Evolutionary conservation across 495 filamentous ascomycete species (phyloP), one percentile per base, ranked within the genome.

Genomic region (Lindgomyces ingoldianus): DNA sequence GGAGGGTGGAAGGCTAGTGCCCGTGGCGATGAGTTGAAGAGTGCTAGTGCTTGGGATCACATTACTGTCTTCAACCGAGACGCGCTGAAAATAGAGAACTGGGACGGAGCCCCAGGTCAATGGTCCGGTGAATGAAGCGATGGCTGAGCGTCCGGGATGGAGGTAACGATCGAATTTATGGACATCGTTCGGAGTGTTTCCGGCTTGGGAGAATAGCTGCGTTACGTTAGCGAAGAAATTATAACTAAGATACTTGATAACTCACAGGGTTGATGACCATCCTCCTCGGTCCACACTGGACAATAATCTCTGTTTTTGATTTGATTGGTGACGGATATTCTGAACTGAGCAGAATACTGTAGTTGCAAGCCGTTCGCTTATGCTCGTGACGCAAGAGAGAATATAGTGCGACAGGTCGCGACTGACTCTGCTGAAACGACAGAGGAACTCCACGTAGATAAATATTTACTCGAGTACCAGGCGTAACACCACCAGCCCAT

Each of bases 81-180:
- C 16, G 0, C 76, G 79, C 74, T 88, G 87, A 82, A 93, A 97
- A 78, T 93, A 95, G 3, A 98, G 84, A 0, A 87, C 82, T 0
- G 94, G 94, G 9, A 96, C 90, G 21, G 87, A 84, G 27, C 94
- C 95, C 93, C 93, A 98, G 19, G 87, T 94, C 16, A 98, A 76
- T 2, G 95, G 94, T 0, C 87, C 93, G 64, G 93, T 87, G 76
- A 96, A 96, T 9, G 89, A 88, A 6, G 93, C 95, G 45, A 97
- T 85, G n/a, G 89, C 90, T 12, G 90, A 93, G 71, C 90, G 86
- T 3, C 93, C 92, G 0, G 94, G 93, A 72, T 96, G 90, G 3
- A 98, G 81, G 80, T 85, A 98, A 9, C 95, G 91, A 75, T 93
- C 89, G 79, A 89, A 98, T 74, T 98, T 98, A 80, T 97, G 90